Conservation (phyloP, 2,329 filamentous ascomycete species). For the Sodiomyces alkalinus region DNA sequence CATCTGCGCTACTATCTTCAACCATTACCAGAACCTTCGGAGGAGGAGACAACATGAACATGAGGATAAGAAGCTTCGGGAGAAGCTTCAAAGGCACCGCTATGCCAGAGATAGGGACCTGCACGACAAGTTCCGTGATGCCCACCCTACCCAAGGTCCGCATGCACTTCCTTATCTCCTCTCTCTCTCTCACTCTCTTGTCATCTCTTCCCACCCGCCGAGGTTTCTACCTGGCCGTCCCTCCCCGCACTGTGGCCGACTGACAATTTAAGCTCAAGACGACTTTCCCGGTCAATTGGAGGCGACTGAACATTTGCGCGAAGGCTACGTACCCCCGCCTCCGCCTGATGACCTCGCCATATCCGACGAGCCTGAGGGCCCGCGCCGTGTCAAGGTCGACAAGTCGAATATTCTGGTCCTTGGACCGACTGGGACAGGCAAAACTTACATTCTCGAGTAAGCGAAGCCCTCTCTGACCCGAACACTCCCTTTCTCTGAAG, state of each 20-base stretch:
- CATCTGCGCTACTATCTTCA: conserved; percentile 84
- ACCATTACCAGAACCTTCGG: conserved; percentile 84
- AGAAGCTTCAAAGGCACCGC: conserved; percentile 56
- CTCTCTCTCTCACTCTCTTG: no score
- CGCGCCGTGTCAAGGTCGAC: conserved; percentile 57
- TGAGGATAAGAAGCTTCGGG: conserved; percentile 36
- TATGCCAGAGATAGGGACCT: conserved; percentile 51
- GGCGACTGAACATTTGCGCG: conserved; percentile 25
- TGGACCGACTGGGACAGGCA: conserved; percentile 87
- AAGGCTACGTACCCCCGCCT: conserved; percentile 10
- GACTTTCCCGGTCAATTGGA: conserved; percentile 39
- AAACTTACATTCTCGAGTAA: conserved; percentile 78
- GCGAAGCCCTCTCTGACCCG: not conserved
- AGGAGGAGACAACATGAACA: conserved; percentile 67
- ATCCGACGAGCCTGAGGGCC: conserved; percentile 27
- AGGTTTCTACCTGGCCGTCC: no score
- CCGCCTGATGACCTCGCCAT: conserved; percentile 29
- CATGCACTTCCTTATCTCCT: no score
- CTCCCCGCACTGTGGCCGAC: no score
- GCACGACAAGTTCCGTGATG: conserved; percentile 37
- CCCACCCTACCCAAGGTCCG: conserved; percentile 68
- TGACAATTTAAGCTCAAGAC: conserved; percentile 23
- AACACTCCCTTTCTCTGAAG: not conserved
- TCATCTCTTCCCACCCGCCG: no score
- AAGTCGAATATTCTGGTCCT: conserved; percentile 90